phyloP scores from a whole-genome alignment of 2,329 filamentous ascomycete genomes.

The Sclerotinia spermophila region DNA sequence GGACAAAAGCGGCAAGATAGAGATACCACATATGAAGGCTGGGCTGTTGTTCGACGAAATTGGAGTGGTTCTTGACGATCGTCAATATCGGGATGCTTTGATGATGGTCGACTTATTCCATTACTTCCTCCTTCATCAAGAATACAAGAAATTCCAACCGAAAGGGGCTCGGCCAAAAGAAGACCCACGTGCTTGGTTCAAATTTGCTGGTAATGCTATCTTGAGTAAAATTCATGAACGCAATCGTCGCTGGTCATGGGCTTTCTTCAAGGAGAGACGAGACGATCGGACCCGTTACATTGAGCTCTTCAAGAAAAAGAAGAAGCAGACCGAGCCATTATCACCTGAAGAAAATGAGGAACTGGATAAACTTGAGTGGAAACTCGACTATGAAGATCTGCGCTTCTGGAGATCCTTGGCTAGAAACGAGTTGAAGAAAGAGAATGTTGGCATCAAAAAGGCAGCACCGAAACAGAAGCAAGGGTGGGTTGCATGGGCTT shows the following conservation, averaged over 20 bases:
- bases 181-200: conserved; percentile 87
- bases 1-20: conserved; percentile 81
- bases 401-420: conserved; percentile 96
- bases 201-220: conserved; percentile 85
- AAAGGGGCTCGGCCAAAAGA: conserved; percentile 78
- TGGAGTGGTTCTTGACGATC: conserved; percentile 92
- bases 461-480: conserved; percentile 61
- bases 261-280: conserved; percentile 85
- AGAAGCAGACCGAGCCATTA: conserved; percentile 62
- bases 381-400: conserved; percentile 89
- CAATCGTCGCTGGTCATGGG: conserved; percentile 94
- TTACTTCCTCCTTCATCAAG: conserved; percentile 95
- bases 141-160: conserved; percentile 90
- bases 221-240: conserved; percentile 91
- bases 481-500: conserved; percentile 88
- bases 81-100: conserved; percentile 93
- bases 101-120: conserved; percentile 99
- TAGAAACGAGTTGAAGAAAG: conserved; percentile 90
- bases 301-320: conserved; percentile 91
- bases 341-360: conserved; percentile 67
- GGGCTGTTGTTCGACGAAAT: conserved; percentile 94
- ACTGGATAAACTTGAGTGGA: conserved; percentile 74
- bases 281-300: conserved; percentile 90
- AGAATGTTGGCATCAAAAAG: conserved; percentile 86
- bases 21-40: conserved; percentile 83